These are phyloP conservation scores for Plectosphaerella cucumerina DNA, from an alignment of 2,329 filamentous ascomycete genomes.

Conservation along the genomic window DNA sequence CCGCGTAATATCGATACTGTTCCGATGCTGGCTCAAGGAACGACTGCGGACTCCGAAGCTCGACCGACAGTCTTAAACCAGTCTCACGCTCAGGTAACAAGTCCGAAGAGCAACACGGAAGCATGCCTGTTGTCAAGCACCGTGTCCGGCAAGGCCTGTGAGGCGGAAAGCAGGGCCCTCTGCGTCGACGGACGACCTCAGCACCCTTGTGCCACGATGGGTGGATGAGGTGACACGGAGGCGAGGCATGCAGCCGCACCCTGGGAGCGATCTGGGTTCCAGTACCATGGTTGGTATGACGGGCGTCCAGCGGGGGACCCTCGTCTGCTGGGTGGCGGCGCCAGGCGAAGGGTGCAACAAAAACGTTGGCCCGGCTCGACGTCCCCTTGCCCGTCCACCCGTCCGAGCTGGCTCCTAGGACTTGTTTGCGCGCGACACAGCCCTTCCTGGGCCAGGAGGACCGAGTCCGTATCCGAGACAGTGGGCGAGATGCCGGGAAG, in stretches of 20 bases:
- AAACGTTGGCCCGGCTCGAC: not conserved
- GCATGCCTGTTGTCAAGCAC: not conserved
- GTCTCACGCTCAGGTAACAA: not conserved
- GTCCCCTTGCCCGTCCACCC: not conserved
- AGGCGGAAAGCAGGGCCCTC: too few relatives aligned
- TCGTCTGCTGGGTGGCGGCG: not conserved
- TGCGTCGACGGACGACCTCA: not conserved
- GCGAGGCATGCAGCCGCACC: not conserved
- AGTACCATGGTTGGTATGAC: not conserved
- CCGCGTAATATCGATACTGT: too few relatives aligned
- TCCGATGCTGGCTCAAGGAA: too few relatives aligned
- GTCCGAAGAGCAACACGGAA: not conserved
- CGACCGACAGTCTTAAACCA: not conserved
- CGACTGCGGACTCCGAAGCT: too few relatives aligned
- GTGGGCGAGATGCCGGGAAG: not conserved
- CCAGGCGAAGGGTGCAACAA: not conserved
- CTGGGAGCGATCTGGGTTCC: not conserved
- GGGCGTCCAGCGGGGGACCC: not conserved
- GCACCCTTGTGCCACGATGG: not conserved
- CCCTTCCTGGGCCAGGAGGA: not conserved
- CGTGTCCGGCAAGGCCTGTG: too few relatives aligned
- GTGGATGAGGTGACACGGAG: not conserved
- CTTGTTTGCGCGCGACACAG: not conserved
- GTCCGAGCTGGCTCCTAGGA: not conserved
- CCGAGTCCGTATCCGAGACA: constrained; percentile 3